Conservation (phyloP, 2,329 filamentous ascomycete species). For the Xylaria sp. region DNA sequence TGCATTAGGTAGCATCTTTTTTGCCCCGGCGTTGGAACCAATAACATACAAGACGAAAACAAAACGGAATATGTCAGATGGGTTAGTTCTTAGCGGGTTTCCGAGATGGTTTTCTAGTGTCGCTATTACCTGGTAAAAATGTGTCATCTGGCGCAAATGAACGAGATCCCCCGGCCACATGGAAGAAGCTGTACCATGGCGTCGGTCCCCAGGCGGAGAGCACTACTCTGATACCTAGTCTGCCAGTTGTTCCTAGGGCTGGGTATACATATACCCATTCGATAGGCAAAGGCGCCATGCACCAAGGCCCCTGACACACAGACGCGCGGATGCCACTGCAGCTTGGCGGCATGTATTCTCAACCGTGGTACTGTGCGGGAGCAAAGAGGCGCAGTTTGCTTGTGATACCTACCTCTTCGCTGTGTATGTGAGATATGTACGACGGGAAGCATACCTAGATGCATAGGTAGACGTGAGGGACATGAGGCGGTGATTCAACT, state of each 20-base stretch:
- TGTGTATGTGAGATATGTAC: background rate
- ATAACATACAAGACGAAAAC: conserved; percentile 32
- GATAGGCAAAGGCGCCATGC: conserved; percentile 29
- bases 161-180: conserved; percentile 20
- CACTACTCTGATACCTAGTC: conserved; percentile 13
- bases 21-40: conserved; percentile 24
- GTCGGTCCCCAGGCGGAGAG: conserved; percentile 22
- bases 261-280: no score
- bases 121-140: conserved; percentile 12
- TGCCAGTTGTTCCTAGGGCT: conserved; percentile 29
- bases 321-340: conserved; percentile 20
- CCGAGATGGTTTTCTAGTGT: conserved; percentile 24
- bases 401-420: conserved; percentile 17
- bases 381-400: conserved; percentile 28
- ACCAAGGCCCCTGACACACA: conserved; percentile 11
- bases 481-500: conserved; percentile 4
- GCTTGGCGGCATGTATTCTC: conserved; percentile 4
- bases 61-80: conserved; percentile 36
- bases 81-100: conserved; percentile 18
- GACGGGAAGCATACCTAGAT: background rate
- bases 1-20: conserved; percentile 31
- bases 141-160: conserved; percentile 22
- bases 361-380: background rate
- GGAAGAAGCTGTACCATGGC: conserved; percentile 27
- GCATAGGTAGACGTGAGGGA: background rate